These are phyloP conservation scores for Candida rishiriensis DNA, from an alignment of 805 yeast species.

Conservation along the genomic window DNA sequence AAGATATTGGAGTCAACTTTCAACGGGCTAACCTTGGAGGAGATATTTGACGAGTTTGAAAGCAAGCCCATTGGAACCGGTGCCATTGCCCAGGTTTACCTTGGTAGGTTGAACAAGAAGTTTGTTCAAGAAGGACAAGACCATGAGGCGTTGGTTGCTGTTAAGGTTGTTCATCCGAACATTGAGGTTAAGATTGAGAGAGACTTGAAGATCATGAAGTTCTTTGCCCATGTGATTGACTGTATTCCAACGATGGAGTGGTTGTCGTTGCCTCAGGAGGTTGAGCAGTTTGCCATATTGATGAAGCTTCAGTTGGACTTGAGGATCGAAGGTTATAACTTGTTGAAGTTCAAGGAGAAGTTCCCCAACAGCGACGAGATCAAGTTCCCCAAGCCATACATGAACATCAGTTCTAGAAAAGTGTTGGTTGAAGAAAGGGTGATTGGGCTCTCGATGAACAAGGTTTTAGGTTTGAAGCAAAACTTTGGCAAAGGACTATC, in stretches of 20 bases:
- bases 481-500: slow-evolving; percentile 43
- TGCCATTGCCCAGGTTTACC: slow-evolving; percentile 94
- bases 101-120: slow-evolving; percentile 55
- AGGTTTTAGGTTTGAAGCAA: slow-evolving; percentile 52
- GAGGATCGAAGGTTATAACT: slow-evolving; percentile 82
- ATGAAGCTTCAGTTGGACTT: slow-evolving; percentile 89
- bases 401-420: slow-evolving; percentile 57
- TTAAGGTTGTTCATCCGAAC: slow-evolving; percentile 88
- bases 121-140: slow-evolving; percentile 28
- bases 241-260: slow-evolving; percentile 93
- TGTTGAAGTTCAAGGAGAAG: slow-evolving; percentile 65
- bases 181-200: slow-evolving; percentile 69
- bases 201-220: slow-evolving; percentile 78
- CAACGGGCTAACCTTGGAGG: slow-evolving; percentile 49
- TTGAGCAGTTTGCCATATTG: slow-evolving; percentile 75
- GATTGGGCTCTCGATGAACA: slow-evolving; percentile 77
- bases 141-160: slow-evolving; percentile 65
- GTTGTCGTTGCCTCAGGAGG: slow-evolving; percentile 93
- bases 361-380: slow-evolving; percentile 56
- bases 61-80: slow-evolving; percentile 90
- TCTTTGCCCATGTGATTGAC: slow-evolving; percentile 70
- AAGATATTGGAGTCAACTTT: slow-evolving; percentile 56
- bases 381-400: slow-evolving; percentile 75
- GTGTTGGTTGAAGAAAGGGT: slow-evolving; percentile 85
- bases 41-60: slow-evolving; percentile 74